Conservation (phyloP, 176 grass and related monocot genomes). For the Cymbopogon citratus region DNA sequence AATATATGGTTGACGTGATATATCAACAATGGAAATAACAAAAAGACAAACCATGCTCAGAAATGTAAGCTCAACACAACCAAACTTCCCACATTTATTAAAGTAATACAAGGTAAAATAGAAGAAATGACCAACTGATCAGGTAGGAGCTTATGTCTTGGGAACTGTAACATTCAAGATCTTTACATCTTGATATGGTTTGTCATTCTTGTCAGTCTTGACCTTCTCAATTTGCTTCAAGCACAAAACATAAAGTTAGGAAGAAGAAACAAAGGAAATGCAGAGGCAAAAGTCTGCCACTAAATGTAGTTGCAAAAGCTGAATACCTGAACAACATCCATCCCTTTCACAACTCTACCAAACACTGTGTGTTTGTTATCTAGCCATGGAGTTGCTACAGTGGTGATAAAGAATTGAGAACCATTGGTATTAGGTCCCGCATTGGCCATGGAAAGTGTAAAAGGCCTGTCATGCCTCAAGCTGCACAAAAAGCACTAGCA, state of each 20-base stretch:
- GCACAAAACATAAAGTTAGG: slow-evolving; percentile 25
- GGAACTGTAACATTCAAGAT: slow-evolving; percentile 99
- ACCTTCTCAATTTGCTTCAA: slow-evolving; percentile 89
- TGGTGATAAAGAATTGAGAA: slow-evolving; percentile 98
- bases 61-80: background rate
- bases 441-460: slow-evolving; percentile 98
- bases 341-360: slow-evolving; percentile 96
- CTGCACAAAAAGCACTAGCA: slow-evolving; percentile 40
- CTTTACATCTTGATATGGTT: slow-evolving; percentile 97
- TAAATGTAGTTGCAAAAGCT: background rate
- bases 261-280: background rate
- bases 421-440: slow-evolving; percentile 95
- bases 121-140: background rate
- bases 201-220: slow-evolving; percentile 94
- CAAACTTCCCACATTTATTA: background rate
- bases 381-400: slow-evolving; percentile 94
- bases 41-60: no score
- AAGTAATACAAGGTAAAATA: background rate
- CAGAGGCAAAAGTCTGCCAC: background rate
- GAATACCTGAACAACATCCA: slow-evolving; percentile 97
- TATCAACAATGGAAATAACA: background rate
- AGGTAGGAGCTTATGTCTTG: slow-evolving; percentile 39
- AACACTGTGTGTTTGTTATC: slow-evolving; percentile 99
- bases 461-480: slow-evolving; percentile 96
- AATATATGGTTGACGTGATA: background rate